phyloP scores from a whole-genome alignment of 1,139 yeast genomes.

The Saccharomyces hybrid region DNA sequence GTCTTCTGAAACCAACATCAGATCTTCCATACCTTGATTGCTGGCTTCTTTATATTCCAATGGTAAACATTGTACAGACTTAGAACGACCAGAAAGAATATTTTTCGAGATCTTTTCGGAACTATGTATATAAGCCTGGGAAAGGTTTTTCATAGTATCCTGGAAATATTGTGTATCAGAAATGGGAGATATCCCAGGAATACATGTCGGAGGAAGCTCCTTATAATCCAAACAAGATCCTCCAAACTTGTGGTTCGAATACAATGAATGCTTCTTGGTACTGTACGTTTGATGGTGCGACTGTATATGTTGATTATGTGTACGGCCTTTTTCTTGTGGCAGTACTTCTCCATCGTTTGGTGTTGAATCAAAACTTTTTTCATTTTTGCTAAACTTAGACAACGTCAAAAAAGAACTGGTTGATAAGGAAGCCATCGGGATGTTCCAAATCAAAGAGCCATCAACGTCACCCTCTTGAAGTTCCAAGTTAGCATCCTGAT shows the following conservation, averaged over 20 bases:
- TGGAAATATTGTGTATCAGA: conserved; percentile 31
- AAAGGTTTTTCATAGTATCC: conserved; percentile 35
- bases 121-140: conserved; percentile 37
- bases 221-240: conserved; percentile 13
- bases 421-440: conserved; percentile 38
- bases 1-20: conserved; percentile 39
- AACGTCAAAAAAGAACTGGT: conserved; percentile 31
- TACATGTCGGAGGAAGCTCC: conserved; percentile 34
- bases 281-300: not conserved
- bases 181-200: conserved; percentile 31
- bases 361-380: conserved; percentile 5
- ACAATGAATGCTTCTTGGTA: not conserved
- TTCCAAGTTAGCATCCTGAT: conserved; percentile 23
- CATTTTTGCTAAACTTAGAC: conserved; percentile 7
- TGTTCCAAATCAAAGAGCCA: conserved; percentile 38
- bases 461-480: conserved; percentile 24
- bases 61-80: conserved; percentile 33
- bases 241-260: conserved; percentile 3
- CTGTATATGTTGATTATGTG: not conserved
- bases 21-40: conserved; percentile 39
- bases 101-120: conserved; percentile 31
- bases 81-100: conserved; percentile 33
- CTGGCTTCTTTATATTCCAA: conserved; percentile 31
- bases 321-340: conserved; percentile 10
- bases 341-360: not conserved